These are phyloP conservation scores for Yamadazyma triangularis DNA, from an alignment of 1,139 yeast species.

Conservation along the genomic window DNA sequence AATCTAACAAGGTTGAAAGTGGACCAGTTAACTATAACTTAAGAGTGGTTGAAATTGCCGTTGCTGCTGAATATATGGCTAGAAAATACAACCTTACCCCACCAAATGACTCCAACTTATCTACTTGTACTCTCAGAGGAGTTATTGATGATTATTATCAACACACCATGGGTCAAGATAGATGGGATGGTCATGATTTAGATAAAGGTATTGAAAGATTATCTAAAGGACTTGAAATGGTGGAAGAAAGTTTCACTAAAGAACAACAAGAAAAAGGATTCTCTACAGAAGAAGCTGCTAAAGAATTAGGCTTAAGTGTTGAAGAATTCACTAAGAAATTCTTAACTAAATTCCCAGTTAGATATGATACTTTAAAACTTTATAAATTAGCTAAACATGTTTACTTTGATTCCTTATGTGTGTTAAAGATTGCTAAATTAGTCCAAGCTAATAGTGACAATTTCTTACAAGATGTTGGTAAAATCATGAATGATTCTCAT, in stretches of 20 bases:
- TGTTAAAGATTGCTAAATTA: slow-evolving; percentile 45
- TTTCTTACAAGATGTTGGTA: slow-evolving; percentile 44
- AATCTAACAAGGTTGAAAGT: slow-evolving; percentile 63
- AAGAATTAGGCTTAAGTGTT: slow-evolving; percentile 34
- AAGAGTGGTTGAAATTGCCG: slow-evolving; percentile 65
- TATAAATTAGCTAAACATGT: slow-evolving; percentile 63
- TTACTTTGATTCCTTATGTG: slow-evolving; percentile 59
- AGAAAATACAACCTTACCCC: slow-evolving; percentile 39
- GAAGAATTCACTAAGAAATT: slow-evolving; percentile 44
- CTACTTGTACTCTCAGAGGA: slow-evolving; percentile 63
- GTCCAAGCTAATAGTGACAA: slow-evolving; percentile 22
- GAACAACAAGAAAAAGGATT: slow-evolving; percentile 40
- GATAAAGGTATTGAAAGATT: slow-evolving; percentile 42
- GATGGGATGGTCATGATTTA: slow-evolving; percentile 47
- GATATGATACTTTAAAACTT: slow-evolving; percentile 50
- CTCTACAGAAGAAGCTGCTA: slow-evolving; percentile 47
- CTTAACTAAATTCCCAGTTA: slow-evolving; percentile 53
- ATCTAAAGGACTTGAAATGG: slow-evolving; percentile 33
- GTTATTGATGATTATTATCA: slow-evolving; percentile 51
- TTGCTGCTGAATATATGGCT: slow-evolving; percentile 59
- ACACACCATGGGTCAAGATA: slow-evolving; percentile 22
- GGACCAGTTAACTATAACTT: slow-evolving; percentile 68
- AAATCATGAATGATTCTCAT: slow-evolving; percentile 58
- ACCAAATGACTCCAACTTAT: slow-evolving; percentile 51
- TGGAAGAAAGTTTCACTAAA: slow-evolving; percentile 32